phyloP scores from a whole-genome alignment of 169 alveolate genomes.

The Plasmodium cynomolgi region DNA sequence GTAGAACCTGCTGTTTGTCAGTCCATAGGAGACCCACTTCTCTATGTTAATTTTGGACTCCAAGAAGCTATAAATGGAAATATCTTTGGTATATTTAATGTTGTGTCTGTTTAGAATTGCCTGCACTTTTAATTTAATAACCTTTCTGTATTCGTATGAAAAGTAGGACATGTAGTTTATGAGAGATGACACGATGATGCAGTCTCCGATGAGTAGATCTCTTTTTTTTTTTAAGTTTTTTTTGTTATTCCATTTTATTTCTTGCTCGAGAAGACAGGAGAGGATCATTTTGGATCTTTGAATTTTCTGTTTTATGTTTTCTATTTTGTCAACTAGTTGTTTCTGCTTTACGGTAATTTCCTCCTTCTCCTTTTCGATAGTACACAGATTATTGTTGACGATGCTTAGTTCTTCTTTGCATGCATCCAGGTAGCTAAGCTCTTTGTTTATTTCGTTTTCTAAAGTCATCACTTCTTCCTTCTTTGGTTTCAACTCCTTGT shows the following conservation, averaged over 20 bases:
- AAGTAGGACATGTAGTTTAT: conserved; percentile 53
- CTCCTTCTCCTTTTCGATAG: conserved; percentile 55
- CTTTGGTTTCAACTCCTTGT: conserved; percentile 66
- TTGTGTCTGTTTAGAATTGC: conserved; percentile 3
- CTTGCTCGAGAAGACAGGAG: conserved; percentile 51
- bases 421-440: conserved; percentile 24
- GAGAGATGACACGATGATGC: conserved; percentile 42
- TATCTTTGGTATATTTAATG: conserved; percentile 22
- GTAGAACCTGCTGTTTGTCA: conserved; percentile 50
- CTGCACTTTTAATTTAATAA: conserved; percentile 33
- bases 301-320: conserved; percentile 66
- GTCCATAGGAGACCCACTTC: conserved; percentile 67
- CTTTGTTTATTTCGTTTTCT: conserved; percentile 69
- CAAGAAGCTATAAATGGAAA: conserved; percentile 18
- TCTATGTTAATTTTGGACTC: conserved; percentile 72
- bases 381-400: conserved; percentile 29
- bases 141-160: conserved; percentile 58
- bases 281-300: conserved; percentile 52
- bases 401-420: conserved; percentile 23
- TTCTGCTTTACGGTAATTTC: conserved; percentile 47
- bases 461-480: conserved; percentile 48
- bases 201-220: conserved; percentile 62
- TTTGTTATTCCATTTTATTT: conserved; percentile 57
- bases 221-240: conserved; percentile 33
- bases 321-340: conserved; percentile 30